Conservation (phyloP, 1,139 yeast species). For the Suhomyces taliae region DNA sequence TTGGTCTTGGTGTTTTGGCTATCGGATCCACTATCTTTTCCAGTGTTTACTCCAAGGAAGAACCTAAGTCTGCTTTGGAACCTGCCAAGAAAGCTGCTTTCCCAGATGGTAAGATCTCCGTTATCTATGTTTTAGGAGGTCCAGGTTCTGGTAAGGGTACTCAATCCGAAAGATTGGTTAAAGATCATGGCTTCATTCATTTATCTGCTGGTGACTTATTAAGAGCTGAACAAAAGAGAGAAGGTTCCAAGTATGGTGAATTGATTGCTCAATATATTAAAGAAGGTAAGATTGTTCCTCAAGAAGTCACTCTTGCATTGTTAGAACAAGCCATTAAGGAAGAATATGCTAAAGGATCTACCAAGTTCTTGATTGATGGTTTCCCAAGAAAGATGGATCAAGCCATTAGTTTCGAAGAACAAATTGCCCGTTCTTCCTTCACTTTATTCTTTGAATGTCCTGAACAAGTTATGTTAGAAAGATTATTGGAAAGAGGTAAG, state of each 20-base stretch:
- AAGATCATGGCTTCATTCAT: slow-evolving; percentile 80
- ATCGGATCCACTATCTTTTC: slow-evolving; percentile 51
- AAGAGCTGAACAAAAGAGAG: slow-evolving; percentile 85
- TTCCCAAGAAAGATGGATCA: slow-evolving; percentile 99
- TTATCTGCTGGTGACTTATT: slow-evolving; percentile 93
- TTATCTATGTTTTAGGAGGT: slow-evolving; percentile 85
- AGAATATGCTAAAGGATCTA: slow-evolving; percentile 48
- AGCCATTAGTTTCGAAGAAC: slow-evolving; percentile 84
- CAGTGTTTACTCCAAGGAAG: slow-evolving; percentile 41
- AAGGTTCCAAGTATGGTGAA: slow-evolving; percentile 82
- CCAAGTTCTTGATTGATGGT: slow-evolving; percentile 82
- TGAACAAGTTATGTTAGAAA: slow-evolving; percentile 79
- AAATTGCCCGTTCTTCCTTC: slow-evolving; percentile 72
- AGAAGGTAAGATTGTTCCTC: slow-evolving; percentile 93
- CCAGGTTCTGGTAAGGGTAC: slow-evolving; percentile 98
- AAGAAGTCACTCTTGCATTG: slow-evolving; percentile 86
- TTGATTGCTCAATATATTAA: slow-evolving; percentile 79
- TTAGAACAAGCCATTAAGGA: slow-evolving; percentile 76
- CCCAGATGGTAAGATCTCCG: slow-evolving; percentile 64
- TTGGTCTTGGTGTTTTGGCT: slow-evolving; percentile 39
- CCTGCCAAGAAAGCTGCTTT: slow-evolving; percentile 45
- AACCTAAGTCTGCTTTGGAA: slow-evolving; percentile 51
- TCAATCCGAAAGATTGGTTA: slow-evolving; percentile 83
- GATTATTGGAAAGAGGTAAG: slow-evolving; percentile 88
- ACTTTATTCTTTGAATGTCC: slow-evolving; percentile 94